phyloP scores from a whole-genome alignment of 108 stramenopile genomes.

The Cyclotella baltica region DNA sequence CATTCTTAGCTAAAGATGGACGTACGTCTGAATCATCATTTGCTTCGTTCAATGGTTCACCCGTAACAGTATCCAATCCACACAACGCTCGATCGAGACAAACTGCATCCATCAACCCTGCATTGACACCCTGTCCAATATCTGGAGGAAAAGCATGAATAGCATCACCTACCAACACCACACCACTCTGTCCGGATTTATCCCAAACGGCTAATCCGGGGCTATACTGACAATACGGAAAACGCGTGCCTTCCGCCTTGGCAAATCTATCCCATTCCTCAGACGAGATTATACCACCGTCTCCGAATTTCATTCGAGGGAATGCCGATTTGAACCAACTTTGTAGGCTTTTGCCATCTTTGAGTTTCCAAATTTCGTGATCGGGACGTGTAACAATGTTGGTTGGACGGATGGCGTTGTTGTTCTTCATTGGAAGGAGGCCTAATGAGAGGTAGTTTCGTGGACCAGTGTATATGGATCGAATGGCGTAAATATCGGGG shows the following conservation, averaged over 20 bases:
- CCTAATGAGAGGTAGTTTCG: slow-evolving; percentile 50
- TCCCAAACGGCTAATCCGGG: slow-evolving; percentile 52
- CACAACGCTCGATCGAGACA: slow-evolving; percentile 54
- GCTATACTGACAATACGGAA: slow-evolving; percentile 66
- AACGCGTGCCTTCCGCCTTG: slow-evolving; percentile 61
- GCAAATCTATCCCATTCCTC: slow-evolving; percentile 80
- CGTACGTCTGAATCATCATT: background rate
- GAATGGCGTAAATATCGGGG: slow-evolving; percentile 40
- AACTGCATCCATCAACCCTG: slow-evolving; percentile 85
- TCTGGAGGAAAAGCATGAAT: slow-evolving; percentile 90
- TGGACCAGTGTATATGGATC: slow-evolving; percentile 34
- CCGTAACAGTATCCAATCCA: slow-evolving; percentile 34
- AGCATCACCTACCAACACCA: slow-evolving; percentile 86
- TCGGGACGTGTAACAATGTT: slow-evolving; percentile 67
- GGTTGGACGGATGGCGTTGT: slow-evolving; percentile 56
- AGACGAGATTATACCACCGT: slow-evolving; percentile 41
- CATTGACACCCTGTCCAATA: slow-evolving; percentile 92
- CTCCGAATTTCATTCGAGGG: slow-evolving; percentile 61
- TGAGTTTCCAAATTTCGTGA: slow-evolving; percentile 67
- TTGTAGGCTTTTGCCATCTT: slow-evolving; percentile 51
- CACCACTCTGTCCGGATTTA: slow-evolving; percentile 37
- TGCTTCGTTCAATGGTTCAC: background rate
- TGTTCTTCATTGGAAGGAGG: slow-evolving; percentile 64
- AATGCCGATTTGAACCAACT: slow-evolving; percentile 64
- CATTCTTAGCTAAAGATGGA: background rate